phyloP scores from a whole-genome alignment of 352 stramenopile species.

The Phytophthora tentaculata region DNA sequence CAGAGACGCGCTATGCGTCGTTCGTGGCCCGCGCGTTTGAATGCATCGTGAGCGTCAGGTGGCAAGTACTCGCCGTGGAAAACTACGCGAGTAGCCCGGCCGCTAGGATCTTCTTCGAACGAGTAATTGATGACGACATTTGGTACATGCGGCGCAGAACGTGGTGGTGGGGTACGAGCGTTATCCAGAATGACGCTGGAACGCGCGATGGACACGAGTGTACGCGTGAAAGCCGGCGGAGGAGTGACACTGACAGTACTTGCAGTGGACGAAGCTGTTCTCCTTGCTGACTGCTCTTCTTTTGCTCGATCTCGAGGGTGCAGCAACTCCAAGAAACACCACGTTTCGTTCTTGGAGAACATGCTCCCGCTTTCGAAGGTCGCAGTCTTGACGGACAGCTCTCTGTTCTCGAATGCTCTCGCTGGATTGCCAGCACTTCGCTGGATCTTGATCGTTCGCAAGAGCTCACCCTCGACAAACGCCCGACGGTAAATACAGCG shows the following conservation, averaged over 20 bases:
- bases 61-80: constrained; percentile 52
- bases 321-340: constrained; percentile 53
- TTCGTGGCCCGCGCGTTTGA: constrained; percentile 37
- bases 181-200: constrained; percentile 27
- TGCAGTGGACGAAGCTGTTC: constrained; percentile 28
- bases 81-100: constrained; percentile 41
- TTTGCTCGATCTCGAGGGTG: constrained; percentile 34
- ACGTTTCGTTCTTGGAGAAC: constrained; percentile 48
- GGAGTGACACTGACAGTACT: constrained; percentile 10
- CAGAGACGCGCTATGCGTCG: constrained; percentile 33
- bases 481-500: constrained; percentile 38
- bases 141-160: constrained; percentile 33
- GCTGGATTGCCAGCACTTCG: constrained; percentile 10
- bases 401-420: constrained; percentile 28
- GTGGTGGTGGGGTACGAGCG: background rate
- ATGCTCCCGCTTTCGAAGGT: constrained; percentile 45
- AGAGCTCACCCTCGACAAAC: constrained; percentile 45
- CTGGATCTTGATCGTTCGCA: constrained; percentile 40
- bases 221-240: constrained; percentile 40
- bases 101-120: constrained; percentile 47
- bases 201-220: constrained; percentile 34
- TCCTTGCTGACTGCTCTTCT: constrained; percentile 29
- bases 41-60: constrained; percentile 26
- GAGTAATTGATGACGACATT: constrained; percentile 54
- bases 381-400: constrained; percentile 44